Evolutionary conservation across 2,329 filamentous ascomycete species (phyloP).

Genomic region (Pseudovirgaria hyperparasitica): DNA sequence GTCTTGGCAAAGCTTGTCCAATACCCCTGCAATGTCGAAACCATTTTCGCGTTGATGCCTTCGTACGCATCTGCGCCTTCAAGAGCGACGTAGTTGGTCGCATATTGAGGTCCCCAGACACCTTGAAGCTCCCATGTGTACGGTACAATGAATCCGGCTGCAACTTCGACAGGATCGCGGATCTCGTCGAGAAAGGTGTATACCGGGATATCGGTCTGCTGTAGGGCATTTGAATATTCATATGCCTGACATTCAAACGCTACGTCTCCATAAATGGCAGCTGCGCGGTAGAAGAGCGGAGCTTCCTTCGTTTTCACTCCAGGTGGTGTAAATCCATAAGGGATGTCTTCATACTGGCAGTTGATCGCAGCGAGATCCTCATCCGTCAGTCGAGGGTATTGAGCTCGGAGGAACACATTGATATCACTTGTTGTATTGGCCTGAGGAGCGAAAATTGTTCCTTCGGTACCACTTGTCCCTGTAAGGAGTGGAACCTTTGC

Average conservation of each 20-base stretch:
- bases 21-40: conserved; percentile 53
- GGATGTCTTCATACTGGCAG: too few species aligned
- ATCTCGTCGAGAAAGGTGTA: conserved; percentile 65
- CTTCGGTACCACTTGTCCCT: conserved; percentile 50
- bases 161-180: conserved; percentile 41
- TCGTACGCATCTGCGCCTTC: conserved; percentile 43
- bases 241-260: too few species aligned
- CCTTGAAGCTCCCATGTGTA: conserved; percentile 56
- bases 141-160: conserved; percentile 46
- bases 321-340: too few species aligned
- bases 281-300: too few species aligned
- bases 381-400: conserved; percentile 44
- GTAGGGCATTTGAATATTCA: too few species aligned
- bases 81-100: conserved; percentile 38
- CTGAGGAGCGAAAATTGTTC: conserved; percentile 46
- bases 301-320: too few species aligned
- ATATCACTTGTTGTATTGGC: conserved; percentile 36
- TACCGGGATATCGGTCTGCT: conserved; percentile 30
- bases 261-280: too few species aligned
- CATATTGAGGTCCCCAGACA: conserved; percentile 57
- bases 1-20: conserved; percentile 61
- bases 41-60: conserved; percentile 42
- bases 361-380: conserved; percentile 41
- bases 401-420: conserved; percentile 42
- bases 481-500: conserved; percentile 42